Evolutionary conservation across 2,329 filamentous ascomycete species (phyloP).

Genomic region (Phialophora verrucosa): DNA sequence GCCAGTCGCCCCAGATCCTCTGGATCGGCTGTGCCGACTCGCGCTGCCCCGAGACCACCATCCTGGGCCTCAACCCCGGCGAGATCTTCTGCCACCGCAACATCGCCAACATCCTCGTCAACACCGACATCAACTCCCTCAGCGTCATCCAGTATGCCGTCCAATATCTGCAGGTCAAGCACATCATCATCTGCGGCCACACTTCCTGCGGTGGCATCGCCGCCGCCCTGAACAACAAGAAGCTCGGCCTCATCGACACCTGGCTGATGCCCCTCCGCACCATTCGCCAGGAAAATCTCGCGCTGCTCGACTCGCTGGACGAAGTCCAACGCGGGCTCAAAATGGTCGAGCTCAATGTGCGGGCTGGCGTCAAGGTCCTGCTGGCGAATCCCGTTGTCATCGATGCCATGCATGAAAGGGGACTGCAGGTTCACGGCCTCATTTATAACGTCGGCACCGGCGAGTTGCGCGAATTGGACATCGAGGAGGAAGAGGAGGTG

Average conservation of each 20-base stretch:
- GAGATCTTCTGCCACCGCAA: slow-evolving; percentile 91
- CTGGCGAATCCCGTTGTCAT: slow-evolving; percentile 72
- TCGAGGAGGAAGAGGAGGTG: slow-evolving; percentile 48
- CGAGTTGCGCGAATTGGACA: slow-evolving; percentile 60
- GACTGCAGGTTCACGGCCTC: slow-evolving; percentile 76
- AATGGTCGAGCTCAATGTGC: slow-evolving; percentile 78
- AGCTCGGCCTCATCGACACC: slow-evolving; percentile 64
- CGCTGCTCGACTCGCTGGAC: slow-evolving; percentile 55
- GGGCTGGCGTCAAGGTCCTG: slow-evolving; percentile 69
- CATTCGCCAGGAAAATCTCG: slow-evolving; percentile 60
- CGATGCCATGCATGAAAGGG: slow-evolving; percentile 72
- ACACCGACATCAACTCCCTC: slow-evolving; percentile 75
- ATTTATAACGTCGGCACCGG: slow-evolving; percentile 71
- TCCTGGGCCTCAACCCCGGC: slow-evolving; percentile 74
- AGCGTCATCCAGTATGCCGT: slow-evolving; percentile 83
- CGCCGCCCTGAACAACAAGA: slow-evolving; percentile 61
- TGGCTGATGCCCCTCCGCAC: slow-evolving; percentile 65
- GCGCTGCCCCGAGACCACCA: slow-evolving; percentile 80
- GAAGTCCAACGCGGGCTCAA: slow-evolving; percentile 60
- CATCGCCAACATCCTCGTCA: slow-evolving; percentile 81
- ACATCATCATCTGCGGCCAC: slow-evolving; percentile 67
- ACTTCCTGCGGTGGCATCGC: slow-evolving; percentile 65
- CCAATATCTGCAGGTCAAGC: slow-evolving; percentile 68
- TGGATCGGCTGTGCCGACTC: slow-evolving; percentile 91
- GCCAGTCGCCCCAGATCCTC: slow-evolving; percentile 68